Percentiles rank a stretch among this genome's conserved stretches.
Conservation (phyloP, 805 yeast genomes). For the Grigorovia transvaalensis region DNA sequence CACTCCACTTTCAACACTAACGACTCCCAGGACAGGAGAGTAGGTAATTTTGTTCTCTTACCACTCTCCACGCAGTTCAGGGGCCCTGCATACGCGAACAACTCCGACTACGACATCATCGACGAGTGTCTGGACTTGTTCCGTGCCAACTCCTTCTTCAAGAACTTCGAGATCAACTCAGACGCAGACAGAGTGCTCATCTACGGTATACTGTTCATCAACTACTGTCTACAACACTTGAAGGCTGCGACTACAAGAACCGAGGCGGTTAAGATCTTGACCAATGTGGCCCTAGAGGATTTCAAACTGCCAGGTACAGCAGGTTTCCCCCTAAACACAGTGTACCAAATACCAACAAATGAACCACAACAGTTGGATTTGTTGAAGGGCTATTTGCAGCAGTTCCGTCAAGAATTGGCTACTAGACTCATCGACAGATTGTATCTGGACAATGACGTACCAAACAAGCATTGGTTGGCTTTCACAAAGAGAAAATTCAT, state of each 20-base stretch:
- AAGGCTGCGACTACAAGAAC: slow-evolving; percentile 36
- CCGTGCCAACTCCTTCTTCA: slow-evolving; percentile 92
- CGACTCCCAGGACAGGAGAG: slow-evolving; percentile 46
- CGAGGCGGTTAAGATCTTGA: slow-evolving; percentile 60
- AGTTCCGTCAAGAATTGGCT: slow-evolving; percentile 90
- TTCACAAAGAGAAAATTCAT: slow-evolving; percentile 90
- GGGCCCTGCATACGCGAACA: slow-evolving; percentile 83
- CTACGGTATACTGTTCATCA: slow-evolving; percentile 83
- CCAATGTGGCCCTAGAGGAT: slow-evolving; percentile 76
- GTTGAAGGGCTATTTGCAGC: slow-evolving; percentile 72
- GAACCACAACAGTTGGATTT: slow-evolving; percentile 69
- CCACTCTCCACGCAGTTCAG: slow-evolving; percentile 78
- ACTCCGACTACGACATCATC: slow-evolving; percentile 73
- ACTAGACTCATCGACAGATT: slow-evolving; percentile 66
- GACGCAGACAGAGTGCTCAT: slow-evolving; percentile 87
- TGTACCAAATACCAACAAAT: slow-evolving; percentile 57
- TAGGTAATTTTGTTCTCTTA: slow-evolving; percentile 73
- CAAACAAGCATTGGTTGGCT: slow-evolving; percentile 92
- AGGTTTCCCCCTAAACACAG: slow-evolving; percentile 81
- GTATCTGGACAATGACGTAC: slow-evolving; percentile 51
- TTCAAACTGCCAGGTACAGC: slow-evolving; percentile 93
- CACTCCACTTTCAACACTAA: slow-evolving; percentile 71
- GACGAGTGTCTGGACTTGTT: slow-evolving; percentile 89
- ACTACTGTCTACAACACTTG: slow-evolving; percentile 70
- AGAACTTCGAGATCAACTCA: slow-evolving; percentile 93